Percentiles rank a stretch among this genome's conserved stretches.
Evolutionary conservation across 2,329 filamentous ascomycete species (phyloP).

Genomic region (Penicillium rolfsii): DNA sequence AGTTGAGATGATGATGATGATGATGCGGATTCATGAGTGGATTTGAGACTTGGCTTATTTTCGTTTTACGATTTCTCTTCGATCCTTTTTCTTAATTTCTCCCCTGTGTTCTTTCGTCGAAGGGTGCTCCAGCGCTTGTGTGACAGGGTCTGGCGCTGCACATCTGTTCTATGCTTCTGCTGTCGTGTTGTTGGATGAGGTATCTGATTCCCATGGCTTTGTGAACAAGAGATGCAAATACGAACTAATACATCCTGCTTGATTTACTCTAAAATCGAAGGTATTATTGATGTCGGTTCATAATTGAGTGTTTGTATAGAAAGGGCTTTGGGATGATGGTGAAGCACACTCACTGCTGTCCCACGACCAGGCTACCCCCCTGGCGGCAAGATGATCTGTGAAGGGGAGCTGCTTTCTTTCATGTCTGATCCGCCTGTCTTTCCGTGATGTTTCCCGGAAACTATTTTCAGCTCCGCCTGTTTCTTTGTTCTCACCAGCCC

Average conservation of each 20-base stretch:
- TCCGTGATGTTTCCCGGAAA: not conserved
- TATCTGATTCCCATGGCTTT: conserved; percentile 21
- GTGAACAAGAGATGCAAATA: conserved; percentile 28
- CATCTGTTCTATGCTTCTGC: conserved; percentile 3
- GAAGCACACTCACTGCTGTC: not conserved
- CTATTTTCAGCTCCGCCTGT: conserved; percentile 3
- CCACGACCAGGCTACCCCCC: not conserved
- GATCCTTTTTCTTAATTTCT: not conserved
- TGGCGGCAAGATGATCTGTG: not conserved
- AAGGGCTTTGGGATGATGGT: not conserved
- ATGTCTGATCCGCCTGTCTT: not conserved
- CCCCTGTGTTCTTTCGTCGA: not conserved
- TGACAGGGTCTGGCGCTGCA: conserved; percentile 12
- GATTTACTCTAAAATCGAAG: not conserved
- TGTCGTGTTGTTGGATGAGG: conserved; percentile 21
- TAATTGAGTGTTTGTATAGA: too few relatives aligned
- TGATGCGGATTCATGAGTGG: not conserved
- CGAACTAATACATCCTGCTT: conserved; percentile 24
- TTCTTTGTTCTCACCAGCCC: conserved; percentile 1
- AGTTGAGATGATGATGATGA: conserved; percentile 8
- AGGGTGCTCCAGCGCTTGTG: not conserved
- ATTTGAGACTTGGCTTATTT: conserved; percentile 15
- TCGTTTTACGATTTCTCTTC: not conserved
- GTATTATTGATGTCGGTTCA: not conserved
- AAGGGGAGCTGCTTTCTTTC: not conserved